Conservation (phyloP, 208 protist species). For the Wallacemonas rigidus region DNA sequence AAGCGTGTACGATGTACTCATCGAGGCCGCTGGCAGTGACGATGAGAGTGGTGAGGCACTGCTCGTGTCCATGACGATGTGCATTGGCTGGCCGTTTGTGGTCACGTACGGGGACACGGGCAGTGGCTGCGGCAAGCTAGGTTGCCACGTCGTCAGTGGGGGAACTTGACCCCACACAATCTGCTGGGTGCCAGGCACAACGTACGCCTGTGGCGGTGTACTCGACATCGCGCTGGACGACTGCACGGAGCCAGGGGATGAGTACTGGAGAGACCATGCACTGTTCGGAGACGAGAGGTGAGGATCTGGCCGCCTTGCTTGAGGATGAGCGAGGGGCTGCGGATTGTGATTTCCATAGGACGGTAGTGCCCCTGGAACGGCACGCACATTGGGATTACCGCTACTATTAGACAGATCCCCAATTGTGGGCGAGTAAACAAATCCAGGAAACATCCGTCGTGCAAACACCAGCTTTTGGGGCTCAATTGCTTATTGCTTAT, state of each 20-base stretch:
- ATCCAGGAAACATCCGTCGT: slow-evolving; percentile 4
- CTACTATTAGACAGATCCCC: neutral
- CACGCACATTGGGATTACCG: neutral
- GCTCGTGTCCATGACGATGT: slow-evolving; percentile 17
- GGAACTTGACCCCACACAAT: slow-evolving; percentile 11
- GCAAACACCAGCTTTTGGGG: neutral
- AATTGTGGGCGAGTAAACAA: neutral
- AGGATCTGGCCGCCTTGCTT: neutral
- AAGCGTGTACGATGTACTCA: slow-evolving; percentile 14
- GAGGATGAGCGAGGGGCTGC: neutral
- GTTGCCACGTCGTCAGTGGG: neutral
- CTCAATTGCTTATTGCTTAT: neutral
- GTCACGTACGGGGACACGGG: slow-evolving; percentile 1
- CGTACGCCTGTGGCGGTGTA: slow-evolving; percentile 15
- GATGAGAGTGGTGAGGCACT: slow-evolving; percentile 12
- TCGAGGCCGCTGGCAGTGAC: slow-evolving; percentile 2
- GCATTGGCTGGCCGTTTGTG: slow-evolving; percentile 11
- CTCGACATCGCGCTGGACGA: slow-evolving; percentile 7
- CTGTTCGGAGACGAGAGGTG: neutral
- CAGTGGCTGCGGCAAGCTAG: slow-evolving; percentile 4
- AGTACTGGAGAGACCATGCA: slow-evolving; percentile 10
- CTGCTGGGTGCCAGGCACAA: slow-evolving; percentile 9
- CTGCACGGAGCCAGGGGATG: slow-evolving; percentile 10
- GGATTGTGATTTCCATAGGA: neutral
- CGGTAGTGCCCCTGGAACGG: neutral